Conservation (phyloP, 208 protist species). For the Paratrypanosoma confusum region DNA sequence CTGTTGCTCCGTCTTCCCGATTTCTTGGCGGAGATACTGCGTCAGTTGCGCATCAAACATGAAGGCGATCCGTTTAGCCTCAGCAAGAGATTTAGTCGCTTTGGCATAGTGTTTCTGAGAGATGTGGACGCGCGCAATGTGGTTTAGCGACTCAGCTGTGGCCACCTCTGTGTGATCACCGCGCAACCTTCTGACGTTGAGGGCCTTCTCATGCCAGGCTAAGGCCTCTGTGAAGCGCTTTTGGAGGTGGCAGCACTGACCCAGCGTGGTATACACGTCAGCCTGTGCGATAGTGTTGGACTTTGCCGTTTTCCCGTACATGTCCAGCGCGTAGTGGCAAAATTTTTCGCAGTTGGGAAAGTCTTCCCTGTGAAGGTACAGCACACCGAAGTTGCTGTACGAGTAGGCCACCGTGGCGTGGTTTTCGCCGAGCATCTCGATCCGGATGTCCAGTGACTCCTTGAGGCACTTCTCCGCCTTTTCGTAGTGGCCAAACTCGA, state of each 20-base stretch:
- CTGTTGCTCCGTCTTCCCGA: conserved; percentile 66
- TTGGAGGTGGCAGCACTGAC: conserved; percentile 58
- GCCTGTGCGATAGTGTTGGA: conserved; percentile 78
- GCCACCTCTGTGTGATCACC: conserved; percentile 67
- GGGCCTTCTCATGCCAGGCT: conserved; percentile 68
- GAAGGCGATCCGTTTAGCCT: conserved; percentile 67
- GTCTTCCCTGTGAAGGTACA: conserved; percentile 68
- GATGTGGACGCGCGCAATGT: conserved; percentile 68
- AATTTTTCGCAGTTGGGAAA: conserved; percentile 67
- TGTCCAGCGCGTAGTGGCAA: conserved; percentile 55
- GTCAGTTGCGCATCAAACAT: conserved; percentile 59
- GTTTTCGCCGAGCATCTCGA: conserved; percentile 77
- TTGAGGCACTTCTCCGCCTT: conserved; percentile 84
- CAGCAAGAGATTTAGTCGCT: conserved; percentile 42
- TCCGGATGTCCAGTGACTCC: conserved; percentile 75
- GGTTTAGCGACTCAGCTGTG: conserved; percentile 77
- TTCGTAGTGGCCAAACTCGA: conserved; percentile 82
- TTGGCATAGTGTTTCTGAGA: conserved; percentile 55
- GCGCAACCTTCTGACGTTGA: conserved; percentile 75
- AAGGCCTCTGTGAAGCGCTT: conserved; percentile 44
- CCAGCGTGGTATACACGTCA: conserved; percentile 74
- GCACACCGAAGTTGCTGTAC: conserved; percentile 81
- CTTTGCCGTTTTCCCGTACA: conserved; percentile 79
- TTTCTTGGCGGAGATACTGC: conserved; percentile 55
- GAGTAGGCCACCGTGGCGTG: conserved; percentile 84